phyloP scores from a whole-genome alignment of 2,329 filamentous ascomycete species.

The Sordariomycetes sp. region DNA sequence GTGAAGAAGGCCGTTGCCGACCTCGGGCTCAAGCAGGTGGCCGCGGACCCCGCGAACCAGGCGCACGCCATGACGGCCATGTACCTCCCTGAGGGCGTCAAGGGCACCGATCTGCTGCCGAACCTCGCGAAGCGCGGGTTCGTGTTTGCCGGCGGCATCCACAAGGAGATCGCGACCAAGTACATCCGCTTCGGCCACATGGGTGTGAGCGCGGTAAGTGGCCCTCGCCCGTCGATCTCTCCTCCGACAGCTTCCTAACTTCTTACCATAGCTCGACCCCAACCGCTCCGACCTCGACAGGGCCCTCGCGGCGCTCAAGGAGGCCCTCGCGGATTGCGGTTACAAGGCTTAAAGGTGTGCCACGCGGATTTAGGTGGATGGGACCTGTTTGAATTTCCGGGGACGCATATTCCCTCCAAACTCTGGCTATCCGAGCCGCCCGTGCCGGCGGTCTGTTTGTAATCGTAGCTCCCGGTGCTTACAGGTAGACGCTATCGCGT shows the following conservation, averaged over 20 bases:
- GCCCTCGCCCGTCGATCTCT: neutral
- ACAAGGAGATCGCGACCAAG: constrained; percentile 88
- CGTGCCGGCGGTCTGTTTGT: neutral
- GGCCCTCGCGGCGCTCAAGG: constrained; percentile 68
- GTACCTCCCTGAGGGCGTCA: constrained; percentile 77
- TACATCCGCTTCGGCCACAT: constrained; percentile 97
- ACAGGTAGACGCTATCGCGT: neutral
- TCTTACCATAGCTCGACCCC: constrained; percentile 52
- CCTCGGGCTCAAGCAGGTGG: constrained; percentile 80
- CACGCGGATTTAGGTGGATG: neutral
- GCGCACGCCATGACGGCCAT: constrained; percentile 98
- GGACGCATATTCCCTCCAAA: neutral
- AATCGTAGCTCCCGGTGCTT: neutral
- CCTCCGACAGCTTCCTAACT: neutral
- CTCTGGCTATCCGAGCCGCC: neutral
- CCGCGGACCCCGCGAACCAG: constrained; percentile 77
- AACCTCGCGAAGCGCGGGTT: constrained; percentile 79
- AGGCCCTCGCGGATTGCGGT: constrained; percentile 64
- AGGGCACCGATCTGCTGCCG: constrained; percentile 73
- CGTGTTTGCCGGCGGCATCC: constrained; percentile 87
- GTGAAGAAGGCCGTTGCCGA: constrained; percentile 76
- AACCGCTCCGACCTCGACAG: constrained; percentile 73
- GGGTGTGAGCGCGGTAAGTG: constrained; percentile 75
- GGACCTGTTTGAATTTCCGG: neutral
- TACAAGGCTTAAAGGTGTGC: constrained; percentile 20